Percentiles rank a stretch among this genome's conserved stretches.
Evolutionary conservation across 306 rosid genomes (phyloP).

Genomic region (Cicer judaicum): DNA sequence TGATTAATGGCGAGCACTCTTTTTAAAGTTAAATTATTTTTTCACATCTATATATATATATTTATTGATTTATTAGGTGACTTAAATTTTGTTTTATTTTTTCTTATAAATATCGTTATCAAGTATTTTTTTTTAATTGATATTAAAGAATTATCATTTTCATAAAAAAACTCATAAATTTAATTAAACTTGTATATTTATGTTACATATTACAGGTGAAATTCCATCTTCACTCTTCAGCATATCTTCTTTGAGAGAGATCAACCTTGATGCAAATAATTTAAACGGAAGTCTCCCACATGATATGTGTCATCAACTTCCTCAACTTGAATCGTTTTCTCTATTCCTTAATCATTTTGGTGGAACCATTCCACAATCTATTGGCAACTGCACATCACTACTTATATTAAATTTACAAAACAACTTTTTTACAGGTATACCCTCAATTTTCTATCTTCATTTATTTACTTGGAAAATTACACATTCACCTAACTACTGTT

Average conservation of each 20-base stretch:
- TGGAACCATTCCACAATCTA: slow-evolving; percentile 40
- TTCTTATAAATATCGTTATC: too few relatives aligned
- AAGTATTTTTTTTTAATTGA: too few relatives aligned
- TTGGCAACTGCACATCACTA: slow-evolving; percentile 31
- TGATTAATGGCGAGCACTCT: too few relatives aligned
- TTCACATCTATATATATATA: too few relatives aligned
- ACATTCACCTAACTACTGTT: too few relatives aligned
- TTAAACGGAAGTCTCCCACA: slow-evolving; percentile 12
- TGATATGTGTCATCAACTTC: slow-evolving; percentile 15
- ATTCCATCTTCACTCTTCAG: slow-evolving; percentile 36
- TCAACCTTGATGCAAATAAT: not conserved
- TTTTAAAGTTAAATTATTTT: too few relatives aligned
- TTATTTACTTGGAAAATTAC: too few relatives aligned
- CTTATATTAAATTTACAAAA: rapidly evolving
- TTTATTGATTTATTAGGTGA: too few relatives aligned
- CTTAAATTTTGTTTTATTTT: too few relatives aligned
- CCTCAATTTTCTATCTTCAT: not conserved
- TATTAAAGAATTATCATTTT: too few relatives aligned
- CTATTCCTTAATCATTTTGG: not conserved
- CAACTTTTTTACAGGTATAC: slow-evolving; percentile 32
- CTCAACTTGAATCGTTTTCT: not conserved
- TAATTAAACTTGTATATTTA: too few relatives aligned
- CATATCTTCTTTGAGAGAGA: slow-evolving; percentile 11
- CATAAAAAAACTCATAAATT: too few relatives aligned
- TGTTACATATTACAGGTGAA: slow-evolving; percentile 2